Evolutionary conservation across 2,329 filamentous ascomycete species (phyloP).

Genomic region (Arthrinium puccinioides): DNA sequence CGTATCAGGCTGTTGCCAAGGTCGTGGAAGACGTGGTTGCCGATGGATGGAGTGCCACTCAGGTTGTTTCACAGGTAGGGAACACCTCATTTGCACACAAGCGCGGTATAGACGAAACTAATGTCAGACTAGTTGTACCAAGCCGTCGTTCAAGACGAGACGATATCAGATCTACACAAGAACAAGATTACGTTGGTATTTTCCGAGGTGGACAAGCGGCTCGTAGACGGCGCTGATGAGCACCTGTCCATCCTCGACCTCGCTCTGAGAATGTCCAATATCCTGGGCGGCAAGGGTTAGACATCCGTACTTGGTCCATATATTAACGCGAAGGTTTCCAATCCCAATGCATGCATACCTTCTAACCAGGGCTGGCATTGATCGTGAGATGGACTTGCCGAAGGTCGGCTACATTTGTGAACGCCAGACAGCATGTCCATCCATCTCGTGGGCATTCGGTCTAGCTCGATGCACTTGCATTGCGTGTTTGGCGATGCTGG

Average conservation of each 20-base stretch:
- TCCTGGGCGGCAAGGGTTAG: conserved; percentile 45
- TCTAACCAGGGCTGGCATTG: too few relatives aligned
- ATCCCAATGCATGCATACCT: too few relatives aligned
- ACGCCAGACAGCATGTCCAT: too few relatives aligned
- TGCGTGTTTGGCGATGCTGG: too few relatives aligned
- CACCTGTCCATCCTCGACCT: conserved; percentile 87
- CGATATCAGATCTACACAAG: conserved; percentile 77
- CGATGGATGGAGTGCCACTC: conserved; percentile 92
- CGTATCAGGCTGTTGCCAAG: conserved; percentile 68
- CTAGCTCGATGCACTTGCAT: too few relatives aligned
- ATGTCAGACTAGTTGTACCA: conserved; percentile 61
- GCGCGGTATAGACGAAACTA: not conserved
- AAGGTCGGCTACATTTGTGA: too few relatives aligned
- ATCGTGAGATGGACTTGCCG: too few relatives aligned
- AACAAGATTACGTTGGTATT: conserved; percentile 85
- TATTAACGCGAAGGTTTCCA: too few relatives aligned
- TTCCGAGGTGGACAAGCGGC: conserved; percentile 87
- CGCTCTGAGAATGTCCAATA: conserved; percentile 69
- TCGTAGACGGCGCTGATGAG: conserved; percentile 93
- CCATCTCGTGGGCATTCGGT: too few relatives aligned
- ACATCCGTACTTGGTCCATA: too few relatives aligned
- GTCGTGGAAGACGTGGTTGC: conserved; percentile 87
- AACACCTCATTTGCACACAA: not conserved
- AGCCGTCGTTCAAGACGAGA: conserved; percentile 74
- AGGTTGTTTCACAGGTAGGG: conserved; percentile 72